Conservation (phyloP, 352 stramenopile genomes). For the Phytophthora tentaculata region DNA sequence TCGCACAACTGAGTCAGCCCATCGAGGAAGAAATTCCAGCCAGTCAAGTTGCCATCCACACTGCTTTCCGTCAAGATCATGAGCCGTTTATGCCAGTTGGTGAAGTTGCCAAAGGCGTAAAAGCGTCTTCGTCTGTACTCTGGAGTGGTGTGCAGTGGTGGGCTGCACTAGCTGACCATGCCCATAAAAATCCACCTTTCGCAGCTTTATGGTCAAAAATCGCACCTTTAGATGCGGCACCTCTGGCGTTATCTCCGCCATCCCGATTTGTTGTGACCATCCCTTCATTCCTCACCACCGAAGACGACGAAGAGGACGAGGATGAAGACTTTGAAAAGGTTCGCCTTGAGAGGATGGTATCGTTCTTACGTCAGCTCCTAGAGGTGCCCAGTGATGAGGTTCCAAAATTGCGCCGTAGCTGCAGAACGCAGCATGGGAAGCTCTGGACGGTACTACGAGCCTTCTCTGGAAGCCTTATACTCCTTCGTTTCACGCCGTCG, state of each 20-base stretch:
- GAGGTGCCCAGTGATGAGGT: slow-evolving; percentile 28
- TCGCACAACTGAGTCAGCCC: slow-evolving; percentile 45
- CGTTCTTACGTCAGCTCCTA: slow-evolving; percentile 40
- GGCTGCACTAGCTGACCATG: slow-evolving; percentile 43
- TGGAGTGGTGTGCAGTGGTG: slow-evolving; percentile 49
- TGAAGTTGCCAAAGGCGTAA: slow-evolving; percentile 6
- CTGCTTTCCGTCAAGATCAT: slow-evolving; percentile 49
- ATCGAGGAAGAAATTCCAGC: slow-evolving; percentile 37
- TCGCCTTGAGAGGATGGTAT: slow-evolving; percentile 40
- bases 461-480: slow-evolving; percentile 51
- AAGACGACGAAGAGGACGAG: slow-evolving; percentile 26
- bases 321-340: slow-evolving; percentile 35
- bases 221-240: slow-evolving; percentile 4
- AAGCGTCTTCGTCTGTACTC: slow-evolving; percentile 19
- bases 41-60: slow-evolving; percentile 44
- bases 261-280: slow-evolving; percentile 43
- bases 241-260: slow-evolving; percentile 32
- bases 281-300: slow-evolving; percentile 23
- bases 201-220: slow-evolving; percentile 42
- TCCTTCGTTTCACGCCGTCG: slow-evolving; percentile 43
- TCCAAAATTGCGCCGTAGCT: slow-evolving; percentile 37
- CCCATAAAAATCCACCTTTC: slow-evolving; percentile 36
- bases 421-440: slow-evolving; percentile 50
- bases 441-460: slow-evolving; percentile 57
- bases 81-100: slow-evolving; percentile 28